These are phyloP conservation scores for Sporothrix dimorphospora DNA, from an alignment of 2,329 filamentous ascomycete species.

Conservation along the genomic window DNA sequence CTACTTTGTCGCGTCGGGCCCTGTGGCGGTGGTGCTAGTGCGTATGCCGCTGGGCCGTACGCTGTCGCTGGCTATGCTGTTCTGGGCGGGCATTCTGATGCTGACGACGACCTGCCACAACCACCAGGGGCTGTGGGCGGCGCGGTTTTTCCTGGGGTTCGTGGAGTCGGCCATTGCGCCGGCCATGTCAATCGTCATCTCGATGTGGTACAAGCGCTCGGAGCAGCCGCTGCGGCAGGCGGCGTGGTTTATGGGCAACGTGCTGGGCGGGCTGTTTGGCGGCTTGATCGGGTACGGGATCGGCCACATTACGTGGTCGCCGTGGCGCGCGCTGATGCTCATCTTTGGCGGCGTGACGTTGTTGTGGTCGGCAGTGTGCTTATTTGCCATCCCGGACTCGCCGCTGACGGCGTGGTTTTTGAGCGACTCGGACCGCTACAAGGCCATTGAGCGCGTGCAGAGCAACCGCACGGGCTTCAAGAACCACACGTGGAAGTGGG, in stretches of 20 bases:
- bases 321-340: not conserved
- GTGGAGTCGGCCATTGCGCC: constrained; percentile 41
- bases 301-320: not conserved
- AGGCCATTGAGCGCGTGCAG: not conserved
- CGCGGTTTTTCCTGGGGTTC: constrained; percentile 40
- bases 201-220: not conserved
- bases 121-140: constrained; percentile 39
- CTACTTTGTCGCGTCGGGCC: constrained; percentile 30
- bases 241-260: constrained; percentile 21
- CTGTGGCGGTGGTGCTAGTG: constrained; percentile 27
- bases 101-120: constrained; percentile 38
- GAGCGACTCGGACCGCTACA: not conserved
- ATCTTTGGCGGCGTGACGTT: constrained; percentile 4
- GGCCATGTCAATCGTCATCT: constrained; percentile 40
- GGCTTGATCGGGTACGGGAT: constrained; percentile 13
- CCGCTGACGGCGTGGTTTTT: constrained; percentile 16
- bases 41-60: constrained; percentile 37
- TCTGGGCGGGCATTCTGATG: constrained; percentile 37
- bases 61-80: constrained; percentile 38
- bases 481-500: constrained; percentile 15
- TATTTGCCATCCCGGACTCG: constrained; percentile 11
- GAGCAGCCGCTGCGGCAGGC: constrained; percentile 24
- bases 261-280: not conserved
- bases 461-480: constrained; percentile 20
- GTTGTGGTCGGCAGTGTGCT: not conserved